Conservation (phyloP, 2,329 filamentous ascomycete genomes). For the Metarhizium brunneum region DNA sequence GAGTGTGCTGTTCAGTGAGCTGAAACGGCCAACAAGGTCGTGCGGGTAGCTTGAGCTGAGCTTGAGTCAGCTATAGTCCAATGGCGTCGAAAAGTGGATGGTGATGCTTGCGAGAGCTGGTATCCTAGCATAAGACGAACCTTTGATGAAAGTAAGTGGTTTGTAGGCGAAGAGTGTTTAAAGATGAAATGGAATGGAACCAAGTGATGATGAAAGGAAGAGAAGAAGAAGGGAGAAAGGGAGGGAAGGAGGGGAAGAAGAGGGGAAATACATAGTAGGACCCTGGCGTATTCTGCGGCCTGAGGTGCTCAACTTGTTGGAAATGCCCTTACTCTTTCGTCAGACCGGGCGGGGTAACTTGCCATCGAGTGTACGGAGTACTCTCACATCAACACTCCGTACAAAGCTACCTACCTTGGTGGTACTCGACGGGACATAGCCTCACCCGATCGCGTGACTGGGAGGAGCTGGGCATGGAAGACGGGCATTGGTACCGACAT, state of each 20-base stretch:
- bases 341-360: conserved; percentile 35
- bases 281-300: conserved; percentile 15
- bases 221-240: conserved; percentile 13
- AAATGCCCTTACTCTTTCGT: conserved; percentile 25
- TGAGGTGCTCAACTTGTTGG: conserved; percentile 7
- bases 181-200: background rate
- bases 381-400: background rate
- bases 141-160: background rate
- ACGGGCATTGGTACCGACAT: background rate
- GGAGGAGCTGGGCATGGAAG: background rate
- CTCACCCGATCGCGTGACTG: conserved; percentile 11
- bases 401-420: background rate
- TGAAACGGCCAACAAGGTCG: background rate
- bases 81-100: background rate
- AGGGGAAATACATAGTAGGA: conserved; percentile 20
- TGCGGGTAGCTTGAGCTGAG: conserved; percentile 1
- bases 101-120: background rate
- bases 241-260: conserved; percentile 16
- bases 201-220: conserved; percentile 12
- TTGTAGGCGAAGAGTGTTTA: background rate
- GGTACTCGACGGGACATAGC: conserved; percentile 4
- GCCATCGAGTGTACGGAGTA: conserved; percentile 7
- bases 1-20: background rate
- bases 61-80: background rate
- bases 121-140: conserved; percentile 4